These are phyloP conservation scores for fission yeast (Schizosaccharomyces pombe) DNA, from an alignment of 805 yeast species.

Conservation along the genomic window DNA sequence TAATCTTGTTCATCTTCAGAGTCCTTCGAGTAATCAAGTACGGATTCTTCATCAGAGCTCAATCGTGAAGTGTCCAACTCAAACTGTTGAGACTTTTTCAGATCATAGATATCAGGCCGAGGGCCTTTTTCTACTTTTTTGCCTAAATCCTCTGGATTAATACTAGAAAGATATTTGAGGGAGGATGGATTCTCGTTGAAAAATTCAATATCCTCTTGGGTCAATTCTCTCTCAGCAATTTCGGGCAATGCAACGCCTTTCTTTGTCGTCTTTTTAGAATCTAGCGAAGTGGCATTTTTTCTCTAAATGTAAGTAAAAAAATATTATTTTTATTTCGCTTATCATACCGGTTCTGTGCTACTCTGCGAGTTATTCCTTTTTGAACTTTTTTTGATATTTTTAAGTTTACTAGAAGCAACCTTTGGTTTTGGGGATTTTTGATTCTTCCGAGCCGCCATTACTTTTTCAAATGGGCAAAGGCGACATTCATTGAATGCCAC, in stretches of 20 bases:
- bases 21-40: neutral
- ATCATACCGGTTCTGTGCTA: neutral
- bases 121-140: neutral
- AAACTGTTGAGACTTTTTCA: neutral
- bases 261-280: neutral
- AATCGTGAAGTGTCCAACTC: neutral
- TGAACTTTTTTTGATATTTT: neutral
- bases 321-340: neutral
- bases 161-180: neutral
- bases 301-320: neutral
- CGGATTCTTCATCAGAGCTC: neutral
- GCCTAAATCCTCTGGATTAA: neutral
- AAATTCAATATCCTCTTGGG: neutral
- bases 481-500: too few species aligned
- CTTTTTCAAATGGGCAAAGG: too few species aligned
- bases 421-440: neutral
- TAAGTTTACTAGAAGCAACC: neutral
- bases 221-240: neutral
- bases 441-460: neutral
- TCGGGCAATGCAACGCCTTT: neutral
- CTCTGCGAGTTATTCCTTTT: neutral
- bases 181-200: neutral
- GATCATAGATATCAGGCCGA: neutral
- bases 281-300: neutral
- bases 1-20: constrained; percentile 5